Base-by-base conservation (phyloP, 73 alveolate species). In the Breviolum minutum region DNA sequence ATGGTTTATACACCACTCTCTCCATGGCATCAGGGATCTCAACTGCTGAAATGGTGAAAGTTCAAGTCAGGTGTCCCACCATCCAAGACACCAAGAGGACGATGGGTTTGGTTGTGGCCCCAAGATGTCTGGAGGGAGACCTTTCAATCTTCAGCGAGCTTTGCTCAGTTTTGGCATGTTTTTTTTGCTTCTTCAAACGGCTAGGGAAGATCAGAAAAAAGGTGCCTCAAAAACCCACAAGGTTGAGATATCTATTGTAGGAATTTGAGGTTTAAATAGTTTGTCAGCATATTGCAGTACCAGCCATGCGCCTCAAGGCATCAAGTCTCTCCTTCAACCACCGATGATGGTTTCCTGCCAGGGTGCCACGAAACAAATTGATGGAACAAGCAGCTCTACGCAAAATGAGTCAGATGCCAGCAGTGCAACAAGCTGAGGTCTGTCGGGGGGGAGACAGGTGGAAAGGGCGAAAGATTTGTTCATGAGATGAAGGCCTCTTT, bases 281-380 rank as follows among this genome's bases (percentile, higher is more conserved):
- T 40, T 40, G 54, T n/a, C n/a, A 40, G 54, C 54, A 2, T 40
- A 40, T 40, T 40, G 54, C 54, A 40, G 54, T 40, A 40, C 54
- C 54, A 40, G 54, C 54, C 54, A 40, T 2, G 54, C 0, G 0
- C 54, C 54, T 40, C 54, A 40, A 40, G 54, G 54, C 54, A 40
- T 40, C 54, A 40, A 40, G 54, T 3, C 54, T 40, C 54, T 40
- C 54, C 54, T 40, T 3, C 54, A 40, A 40, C 0, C 54, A 40
- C 54, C 54, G 54, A 40, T 3, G 54, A n/a, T n/a, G 80, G 13
- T 70, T 16, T 17, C 40, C 81, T 0, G 5, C 26, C 17, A 82
- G 91, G 91, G 91, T 82, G 40, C 91, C 91, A 19, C 91, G 91
- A 17, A 82, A 71, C 73, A 82, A 82, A 26, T 71, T 82, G 30